Evolutionary conservation across 1,284 basidiomycete genomes (phyloP).

Genomic region (Sphagnurus paluster): DNA sequence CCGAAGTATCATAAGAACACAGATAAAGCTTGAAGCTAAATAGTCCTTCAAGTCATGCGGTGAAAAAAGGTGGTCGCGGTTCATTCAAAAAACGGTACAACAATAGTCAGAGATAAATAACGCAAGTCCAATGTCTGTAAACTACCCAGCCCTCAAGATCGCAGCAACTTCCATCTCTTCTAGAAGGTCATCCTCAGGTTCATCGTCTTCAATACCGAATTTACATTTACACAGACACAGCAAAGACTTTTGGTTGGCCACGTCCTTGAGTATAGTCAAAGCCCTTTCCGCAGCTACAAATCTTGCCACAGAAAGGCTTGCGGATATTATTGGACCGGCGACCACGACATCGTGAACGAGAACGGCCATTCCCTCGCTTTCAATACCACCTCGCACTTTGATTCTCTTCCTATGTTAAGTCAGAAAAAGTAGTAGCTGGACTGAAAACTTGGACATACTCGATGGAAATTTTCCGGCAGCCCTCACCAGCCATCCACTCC

Average conservation of each 20-base stretch:
- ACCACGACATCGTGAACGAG: slow-evolving; percentile 58
- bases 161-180: slow-evolving; percentile 2
- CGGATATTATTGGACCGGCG: slow-evolving; percentile 57
- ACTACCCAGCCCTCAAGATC: too few relatives aligned
- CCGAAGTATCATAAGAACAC: too few relatives aligned
- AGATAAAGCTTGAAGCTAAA: too few relatives aligned
- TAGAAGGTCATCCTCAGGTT: background rate
- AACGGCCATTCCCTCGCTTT: slow-evolving; percentile 53
- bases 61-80: too few relatives aligned
- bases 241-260: slow-evolving; percentile 43
- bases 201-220: background rate
- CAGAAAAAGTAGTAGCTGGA: background rate
- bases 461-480: slow-evolving; percentile 46
- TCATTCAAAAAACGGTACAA: too few relatives aligned
- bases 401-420: slow-evolving; percentile 43
- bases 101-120: too few relatives aligned
- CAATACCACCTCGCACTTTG: slow-evolving; percentile 37
- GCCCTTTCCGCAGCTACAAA: slow-evolving; percentile 66
- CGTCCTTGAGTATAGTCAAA: slow-evolving; percentile 48
- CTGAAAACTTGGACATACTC: slow-evolving; percentile 28
- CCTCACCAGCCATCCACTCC: slow-evolving; percentile 57
- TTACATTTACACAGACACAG: slow-evolving; percentile 57
- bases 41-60: too few relatives aligned
- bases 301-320: slow-evolving; percentile 58
- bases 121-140: background rate